Conservation (phyloP, 345 rosid genomes). For the Leavenworthia alabamica region DNA sequence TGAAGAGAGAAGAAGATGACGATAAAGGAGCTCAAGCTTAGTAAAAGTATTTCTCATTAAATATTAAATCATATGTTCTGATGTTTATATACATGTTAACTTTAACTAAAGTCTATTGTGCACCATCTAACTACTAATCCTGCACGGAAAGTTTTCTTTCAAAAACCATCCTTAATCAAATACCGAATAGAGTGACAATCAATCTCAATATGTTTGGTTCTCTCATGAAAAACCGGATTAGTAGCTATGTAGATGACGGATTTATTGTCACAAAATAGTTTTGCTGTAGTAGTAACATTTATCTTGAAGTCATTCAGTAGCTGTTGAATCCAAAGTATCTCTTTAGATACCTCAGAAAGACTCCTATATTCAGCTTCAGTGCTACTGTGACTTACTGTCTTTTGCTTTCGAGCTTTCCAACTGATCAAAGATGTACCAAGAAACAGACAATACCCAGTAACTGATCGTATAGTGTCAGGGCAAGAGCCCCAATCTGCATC, state of each 20-base stretch:
- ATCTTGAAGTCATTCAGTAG: too few species aligned
- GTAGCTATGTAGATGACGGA: background rate
- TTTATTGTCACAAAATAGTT: background rate
- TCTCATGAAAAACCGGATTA: background rate
- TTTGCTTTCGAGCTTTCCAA: background rate
- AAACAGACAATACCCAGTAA: background rate
- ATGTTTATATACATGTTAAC: too few species aligned
- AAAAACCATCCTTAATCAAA: background rate
- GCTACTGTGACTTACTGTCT: background rate
- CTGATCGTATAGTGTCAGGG: fast-evolving
- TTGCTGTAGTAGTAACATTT: too few species aligned
- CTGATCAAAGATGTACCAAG: background rate
- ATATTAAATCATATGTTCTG: too few species aligned
- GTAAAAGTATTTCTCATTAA: too few species aligned
- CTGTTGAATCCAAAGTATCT: background rate
- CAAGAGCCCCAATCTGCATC: background rate
- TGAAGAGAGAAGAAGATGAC: too few species aligned
- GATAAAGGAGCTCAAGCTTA: too few species aligned
- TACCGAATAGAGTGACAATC: background rate
- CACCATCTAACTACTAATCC: too few species aligned
- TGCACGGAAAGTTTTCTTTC: too few species aligned
- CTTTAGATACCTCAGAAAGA: background rate
- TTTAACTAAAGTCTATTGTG: too few species aligned
- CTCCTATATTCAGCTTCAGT: background rate
- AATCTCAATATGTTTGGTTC: background rate